phyloP scores from a whole-genome alignment of 208 protist genomes.

The Phytomonas sp. region DNA sequence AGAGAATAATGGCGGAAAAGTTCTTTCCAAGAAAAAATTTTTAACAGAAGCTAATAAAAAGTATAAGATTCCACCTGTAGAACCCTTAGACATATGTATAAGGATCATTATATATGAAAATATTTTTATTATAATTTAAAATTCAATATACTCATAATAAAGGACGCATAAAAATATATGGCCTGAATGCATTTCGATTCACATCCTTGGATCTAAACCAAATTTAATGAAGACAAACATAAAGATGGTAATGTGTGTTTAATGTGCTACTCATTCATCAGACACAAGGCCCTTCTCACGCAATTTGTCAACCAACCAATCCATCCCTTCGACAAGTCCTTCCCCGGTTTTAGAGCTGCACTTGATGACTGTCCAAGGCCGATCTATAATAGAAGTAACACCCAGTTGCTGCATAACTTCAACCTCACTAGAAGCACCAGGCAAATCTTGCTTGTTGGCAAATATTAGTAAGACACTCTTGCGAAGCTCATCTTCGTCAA shows the following conservation, averaged over 20 bases:
- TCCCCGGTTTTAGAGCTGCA: slow-evolving; percentile 92
- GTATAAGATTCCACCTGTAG: background rate
- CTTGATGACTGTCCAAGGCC: slow-evolving; percentile 91
- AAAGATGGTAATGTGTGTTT: background rate
- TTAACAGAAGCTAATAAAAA: background rate
- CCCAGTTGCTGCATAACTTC: slow-evolving; percentile 74
- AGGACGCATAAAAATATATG: background rate
- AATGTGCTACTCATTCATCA: slow-evolving; percentile 2
- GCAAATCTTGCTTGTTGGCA: slow-evolving; percentile 95
- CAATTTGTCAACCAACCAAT: slow-evolving; percentile 89
- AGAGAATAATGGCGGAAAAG: background rate
- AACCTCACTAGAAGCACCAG: slow-evolving; percentile 45
- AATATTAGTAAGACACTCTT: slow-evolving; percentile 90
- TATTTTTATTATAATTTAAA: background rate
- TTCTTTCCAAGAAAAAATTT: background rate
- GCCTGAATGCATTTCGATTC: background rate
- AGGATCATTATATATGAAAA: background rate
- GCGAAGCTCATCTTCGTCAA: slow-evolving; percentile 84
- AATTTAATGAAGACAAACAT: background rate
- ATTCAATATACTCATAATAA: background rate
- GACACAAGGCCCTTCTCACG: slow-evolving; percentile 38
- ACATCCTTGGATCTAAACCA: background rate
- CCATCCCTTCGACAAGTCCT: slow-evolving; percentile 90
- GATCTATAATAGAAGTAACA: slow-evolving; percentile 75
- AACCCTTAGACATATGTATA: background rate